Evolutionary conservation across 2,329 filamentous ascomycete genomes (phyloP).

Genomic region (Graphilbum sp.): DNA sequence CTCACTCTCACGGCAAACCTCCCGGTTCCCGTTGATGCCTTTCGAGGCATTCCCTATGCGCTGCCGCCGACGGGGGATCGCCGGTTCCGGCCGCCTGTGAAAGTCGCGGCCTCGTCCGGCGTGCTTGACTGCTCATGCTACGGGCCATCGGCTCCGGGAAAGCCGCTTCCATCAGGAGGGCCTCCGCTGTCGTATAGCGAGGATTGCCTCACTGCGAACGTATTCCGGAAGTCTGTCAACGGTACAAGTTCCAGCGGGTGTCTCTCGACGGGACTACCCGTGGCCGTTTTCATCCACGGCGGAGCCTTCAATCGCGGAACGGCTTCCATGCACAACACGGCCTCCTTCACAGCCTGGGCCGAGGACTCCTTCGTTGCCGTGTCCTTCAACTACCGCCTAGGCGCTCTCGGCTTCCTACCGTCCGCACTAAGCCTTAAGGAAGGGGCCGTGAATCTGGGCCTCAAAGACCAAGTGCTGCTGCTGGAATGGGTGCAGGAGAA

Average conservation of each 20-base stretch:
- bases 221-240: slow-evolving; percentile 32
- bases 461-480: slow-evolving; percentile 32
- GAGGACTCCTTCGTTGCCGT: slow-evolving; percentile 1
- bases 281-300: slow-evolving; percentile 41
- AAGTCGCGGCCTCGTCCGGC: slow-evolving; percentile 20
- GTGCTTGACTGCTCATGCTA: slow-evolving; percentile 24
- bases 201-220: slow-evolving; percentile 45
- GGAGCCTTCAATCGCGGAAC: slow-evolving; percentile 12
- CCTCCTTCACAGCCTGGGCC: neutral
- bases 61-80: slow-evolving; percentile 20
- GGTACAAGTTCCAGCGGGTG: slow-evolving; percentile 2
- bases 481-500: slow-evolving; percentile 40
- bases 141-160: slow-evolving; percentile 12
- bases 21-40: slow-evolving; percentile 11
- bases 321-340: neutral
- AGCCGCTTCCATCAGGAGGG: slow-evolving; percentile 3
- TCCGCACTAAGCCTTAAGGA: slow-evolving; percentile 21
- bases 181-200: slow-evolving; percentile 18
- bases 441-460: slow-evolving; percentile 28
- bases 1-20: too few relatives aligned
- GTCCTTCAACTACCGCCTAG: slow-evolving; percentile 26
- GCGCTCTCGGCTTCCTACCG: slow-evolving; percentile 44
- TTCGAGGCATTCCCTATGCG: slow-evolving; percentile 39
- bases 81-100: slow-evolving; percentile 14
- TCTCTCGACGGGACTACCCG: slow-evolving; percentile 18